These are phyloP conservation scores for Rauvolfia tetraphylla DNA, from an alignment of 257 asterid species.

Conservation along the genomic window DNA sequence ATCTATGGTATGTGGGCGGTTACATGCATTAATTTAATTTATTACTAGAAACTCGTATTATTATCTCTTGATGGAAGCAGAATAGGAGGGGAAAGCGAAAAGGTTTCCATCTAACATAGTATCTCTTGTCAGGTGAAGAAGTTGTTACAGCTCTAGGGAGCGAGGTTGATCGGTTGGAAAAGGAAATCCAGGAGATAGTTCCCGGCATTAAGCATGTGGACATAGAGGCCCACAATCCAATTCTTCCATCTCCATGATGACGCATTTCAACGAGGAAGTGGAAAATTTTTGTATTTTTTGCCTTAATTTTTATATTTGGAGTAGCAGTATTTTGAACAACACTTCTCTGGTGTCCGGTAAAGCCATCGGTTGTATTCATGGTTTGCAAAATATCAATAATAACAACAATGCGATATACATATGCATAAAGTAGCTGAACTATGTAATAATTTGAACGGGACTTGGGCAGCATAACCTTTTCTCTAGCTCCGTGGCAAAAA, in stretches of 20 bases:
- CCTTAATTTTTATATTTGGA: too few species aligned
- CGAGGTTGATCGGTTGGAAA: slow-evolving; percentile 92
- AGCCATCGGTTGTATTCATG: background rate
- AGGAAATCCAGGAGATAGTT: slow-evolving; percentile 85
- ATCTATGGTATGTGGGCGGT: slow-evolving; percentile 55
- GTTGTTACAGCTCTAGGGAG: slow-evolving; percentile 95
- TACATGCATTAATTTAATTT: background rate
- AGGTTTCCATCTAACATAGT: background rate
- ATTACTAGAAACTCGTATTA: too few species aligned
- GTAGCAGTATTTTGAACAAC: too few species aligned
- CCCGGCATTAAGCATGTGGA: slow-evolving; percentile 95
- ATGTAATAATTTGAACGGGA: too few species aligned
- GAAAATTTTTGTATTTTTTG: background rate
- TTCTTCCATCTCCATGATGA: slow-evolving; percentile 36
- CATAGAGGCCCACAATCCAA: slow-evolving; percentile 94
- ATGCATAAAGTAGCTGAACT: too few species aligned
- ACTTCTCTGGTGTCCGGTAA: background rate
- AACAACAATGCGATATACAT: background rate
- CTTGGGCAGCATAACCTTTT: too few species aligned
- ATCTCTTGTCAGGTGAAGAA: slow-evolving; percentile 69
- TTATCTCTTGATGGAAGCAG: background rate
- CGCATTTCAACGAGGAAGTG: background rate
- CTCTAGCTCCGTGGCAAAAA: too few species aligned
- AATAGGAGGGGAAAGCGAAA: too few species aligned
- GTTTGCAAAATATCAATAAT: background rate